phyloP scores from a whole-genome alignment of 352 stramenopile genomes.

The Globisporangium polare region DNA sequence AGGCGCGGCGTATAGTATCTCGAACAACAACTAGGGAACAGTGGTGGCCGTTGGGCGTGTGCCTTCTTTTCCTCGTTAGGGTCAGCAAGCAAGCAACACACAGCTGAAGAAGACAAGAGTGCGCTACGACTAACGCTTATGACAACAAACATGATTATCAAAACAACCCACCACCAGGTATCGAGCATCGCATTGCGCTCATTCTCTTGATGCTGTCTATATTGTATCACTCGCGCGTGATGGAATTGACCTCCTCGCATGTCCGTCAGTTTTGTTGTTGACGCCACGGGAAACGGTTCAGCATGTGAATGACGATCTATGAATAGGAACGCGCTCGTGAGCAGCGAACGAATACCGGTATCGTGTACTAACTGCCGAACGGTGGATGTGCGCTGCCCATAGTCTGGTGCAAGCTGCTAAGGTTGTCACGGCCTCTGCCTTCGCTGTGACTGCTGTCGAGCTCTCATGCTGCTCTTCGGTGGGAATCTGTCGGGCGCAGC shows the following conservation, averaged over 20 bases:
- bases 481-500: conserved; percentile 41
- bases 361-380: background rate
- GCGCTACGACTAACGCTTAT: background rate
- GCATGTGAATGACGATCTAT: background rate
- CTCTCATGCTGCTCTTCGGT: conserved; percentile 63
- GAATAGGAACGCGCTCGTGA: background rate
- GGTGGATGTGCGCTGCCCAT: no score
- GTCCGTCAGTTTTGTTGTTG: no score
- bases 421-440: background rate
- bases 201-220: background rate
- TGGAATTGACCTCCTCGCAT: no score
- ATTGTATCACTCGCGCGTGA: background rate
- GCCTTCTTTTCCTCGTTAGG: background rate
- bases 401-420: background rate
- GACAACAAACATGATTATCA: conserved; percentile 6
- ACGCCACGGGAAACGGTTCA: no score
- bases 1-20: conserved; percentile 8
- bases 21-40: conserved; percentile 6
- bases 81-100: background rate
- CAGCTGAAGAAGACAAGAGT: background rate
- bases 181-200: background rate
- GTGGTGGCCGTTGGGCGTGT: background rate
- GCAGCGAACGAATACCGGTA: background rate
- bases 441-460: background rate
- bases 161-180: background rate